phyloP scores from a whole-genome alignment of 2,329 filamentous ascomycete species.

The Whalleya microplaca region DNA sequence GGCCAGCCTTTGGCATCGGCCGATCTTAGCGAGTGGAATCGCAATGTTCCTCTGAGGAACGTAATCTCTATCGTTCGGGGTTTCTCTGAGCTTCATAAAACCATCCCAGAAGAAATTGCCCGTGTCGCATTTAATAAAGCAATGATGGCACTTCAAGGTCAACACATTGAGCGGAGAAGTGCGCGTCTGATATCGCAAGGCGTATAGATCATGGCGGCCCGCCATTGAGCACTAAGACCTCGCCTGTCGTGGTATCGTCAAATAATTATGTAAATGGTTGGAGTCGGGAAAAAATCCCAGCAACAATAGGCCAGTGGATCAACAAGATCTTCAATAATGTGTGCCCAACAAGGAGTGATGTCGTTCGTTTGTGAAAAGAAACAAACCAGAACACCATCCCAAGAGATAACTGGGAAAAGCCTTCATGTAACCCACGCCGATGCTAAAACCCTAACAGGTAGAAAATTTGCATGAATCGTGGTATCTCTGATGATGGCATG shows the following conservation, averaged over 20 bases:
- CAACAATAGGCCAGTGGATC: no score
- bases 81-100: constrained; percentile 20
- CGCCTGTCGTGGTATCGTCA: no score
- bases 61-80: neutral
- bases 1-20: no score
- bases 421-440: constrained; percentile 15
- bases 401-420: constrained; percentile 10
- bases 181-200: neutral
- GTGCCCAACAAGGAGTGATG: neutral
- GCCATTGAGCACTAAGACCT: neutral
- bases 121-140: constrained; percentile 4
- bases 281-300: no score
- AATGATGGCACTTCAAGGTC: neutral
- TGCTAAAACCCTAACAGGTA: constrained; percentile 18
- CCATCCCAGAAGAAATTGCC: constrained; percentile 11
- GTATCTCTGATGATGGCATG: constrained; percentile 1
- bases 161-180: neutral
- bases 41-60: no score
- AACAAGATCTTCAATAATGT: neutral
- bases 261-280: no score
- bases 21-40: no score
- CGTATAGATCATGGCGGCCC: no score
- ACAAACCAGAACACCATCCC: constrained; percentile 6
- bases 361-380: constrained; percentile 1
- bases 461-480: constrained; percentile 8